These are phyloP conservation scores for Mycena chlorophos DNA, from an alignment of 768 basidiomycete species.

Conservation along the genomic window DNA sequence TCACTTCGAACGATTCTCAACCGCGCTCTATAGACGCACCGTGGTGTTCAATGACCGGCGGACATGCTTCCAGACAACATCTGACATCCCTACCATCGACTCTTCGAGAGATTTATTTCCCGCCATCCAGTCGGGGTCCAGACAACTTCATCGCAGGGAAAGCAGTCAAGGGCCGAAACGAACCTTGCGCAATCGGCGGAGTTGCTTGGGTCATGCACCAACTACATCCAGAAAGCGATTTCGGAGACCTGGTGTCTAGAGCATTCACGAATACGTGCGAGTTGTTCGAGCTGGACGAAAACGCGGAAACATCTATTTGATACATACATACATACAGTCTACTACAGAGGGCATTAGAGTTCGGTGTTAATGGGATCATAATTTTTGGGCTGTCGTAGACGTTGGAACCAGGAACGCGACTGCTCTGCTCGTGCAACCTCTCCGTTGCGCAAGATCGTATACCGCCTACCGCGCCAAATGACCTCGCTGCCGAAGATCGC, in stretches of 20 bases:
- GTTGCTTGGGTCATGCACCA: constrained; percentile 72
- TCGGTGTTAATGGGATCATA: constrained; percentile 37
- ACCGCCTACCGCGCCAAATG: constrained; percentile 82
- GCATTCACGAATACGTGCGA: constrained; percentile 65
- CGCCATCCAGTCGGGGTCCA: constrained; percentile 49
- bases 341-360: not conserved
- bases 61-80: constrained; percentile 59
- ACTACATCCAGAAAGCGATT: constrained; percentile 43
- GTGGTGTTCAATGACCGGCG: constrained; percentile 70
- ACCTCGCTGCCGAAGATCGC: constrained; percentile 84
- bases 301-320: constrained; percentile 11
- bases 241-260: constrained; percentile 56
- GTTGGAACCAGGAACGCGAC: constrained; percentile 28
- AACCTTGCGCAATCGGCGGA: constrained; percentile 63
- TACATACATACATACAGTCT: not conserved
- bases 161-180: constrained; percentile 76
- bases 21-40: constrained; percentile 52
- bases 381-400: constrained; percentile 26
- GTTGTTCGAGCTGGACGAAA: constrained; percentile 55
- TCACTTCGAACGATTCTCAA: not conserved
- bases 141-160: constrained; percentile 60
- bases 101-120: constrained; percentile 52
- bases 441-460: constrained; percentile 74
- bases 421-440: constrained; percentile 48
- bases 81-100: constrained; percentile 48